Conservation (phyloP, 2,329 filamentous ascomycete genomes). For the Clonostachys byssicola region DNA sequence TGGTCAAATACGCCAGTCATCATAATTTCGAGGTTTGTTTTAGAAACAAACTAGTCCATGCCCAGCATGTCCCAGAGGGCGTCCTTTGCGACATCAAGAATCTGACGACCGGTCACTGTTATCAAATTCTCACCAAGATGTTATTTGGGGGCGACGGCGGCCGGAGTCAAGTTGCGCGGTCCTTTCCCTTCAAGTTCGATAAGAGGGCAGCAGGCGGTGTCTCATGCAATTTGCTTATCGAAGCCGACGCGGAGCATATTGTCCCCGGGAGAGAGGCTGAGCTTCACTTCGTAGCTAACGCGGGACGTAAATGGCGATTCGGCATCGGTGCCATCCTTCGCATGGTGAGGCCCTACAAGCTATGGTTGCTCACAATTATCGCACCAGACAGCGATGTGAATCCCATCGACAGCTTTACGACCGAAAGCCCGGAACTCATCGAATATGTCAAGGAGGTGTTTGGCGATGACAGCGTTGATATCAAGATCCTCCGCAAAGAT, state of each 20-base stretch:
- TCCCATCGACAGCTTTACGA: conserved; percentile 22
- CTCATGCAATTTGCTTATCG: conserved; percentile 32
- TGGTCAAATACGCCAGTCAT: conserved; percentile 26
- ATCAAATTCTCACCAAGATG: conserved; percentile 42
- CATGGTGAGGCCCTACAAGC: conserved; percentile 61
- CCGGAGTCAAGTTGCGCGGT: conserved; percentile 27
- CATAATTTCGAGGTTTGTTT: conserved; percentile 29
- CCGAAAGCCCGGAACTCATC: conserved; percentile 37
- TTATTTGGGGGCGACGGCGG: conserved; percentile 51
- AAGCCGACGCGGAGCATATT: conserved; percentile 42
- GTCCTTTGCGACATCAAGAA: conserved; percentile 25
- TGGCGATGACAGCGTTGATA: background rate
- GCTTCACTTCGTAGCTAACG: conserved; percentile 56
- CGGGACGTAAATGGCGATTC: conserved; percentile 43
- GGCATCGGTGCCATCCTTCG: conserved; percentile 44
- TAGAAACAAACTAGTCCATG: conserved; percentile 14
- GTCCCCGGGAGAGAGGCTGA: conserved; percentile 48
- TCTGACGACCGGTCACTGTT: conserved; percentile 24
- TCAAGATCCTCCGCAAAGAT: conserved; percentile 3
- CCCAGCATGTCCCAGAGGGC: conserved; percentile 20
- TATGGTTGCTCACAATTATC: conserved; percentile 58
- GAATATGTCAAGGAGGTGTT: background rate
- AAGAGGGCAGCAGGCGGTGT: conserved; percentile 30
- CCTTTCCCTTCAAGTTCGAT: conserved; percentile 32
- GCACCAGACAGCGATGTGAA: conserved; percentile 17